phyloP scores from a whole-genome alignment of 768 basidiomycete species.

The Postia placenta region DNA sequence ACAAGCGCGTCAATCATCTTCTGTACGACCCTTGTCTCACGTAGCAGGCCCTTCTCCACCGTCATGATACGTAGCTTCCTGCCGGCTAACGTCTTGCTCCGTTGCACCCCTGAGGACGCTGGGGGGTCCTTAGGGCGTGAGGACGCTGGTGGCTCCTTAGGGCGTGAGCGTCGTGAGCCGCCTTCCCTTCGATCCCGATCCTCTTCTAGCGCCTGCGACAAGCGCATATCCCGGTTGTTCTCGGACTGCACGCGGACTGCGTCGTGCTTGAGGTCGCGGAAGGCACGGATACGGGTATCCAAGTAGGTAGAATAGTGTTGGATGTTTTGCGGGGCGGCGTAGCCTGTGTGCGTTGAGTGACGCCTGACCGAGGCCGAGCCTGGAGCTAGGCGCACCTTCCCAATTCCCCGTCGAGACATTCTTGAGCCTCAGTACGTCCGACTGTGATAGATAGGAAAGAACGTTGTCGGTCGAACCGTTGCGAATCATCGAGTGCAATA shows the following conservation, averaged over 20 bases:
- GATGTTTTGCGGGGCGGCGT: constrained; percentile 79
- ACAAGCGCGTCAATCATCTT: constrained; percentile 82
- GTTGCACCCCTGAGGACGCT: constrained; percentile 23
- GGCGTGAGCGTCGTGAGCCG: constrained; percentile 19
- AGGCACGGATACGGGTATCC: constrained; percentile 82
- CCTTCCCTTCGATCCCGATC: constrained; percentile 43
- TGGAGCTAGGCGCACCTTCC: constrained; percentile 59
- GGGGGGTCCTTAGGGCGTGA: constrained; percentile 16
- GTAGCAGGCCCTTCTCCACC: constrained; percentile 90
- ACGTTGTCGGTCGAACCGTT: constrained; percentile 96
- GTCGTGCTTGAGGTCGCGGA: constrained; percentile 89
- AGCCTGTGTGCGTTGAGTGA: constrained; percentile 45
- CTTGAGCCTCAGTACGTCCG: constrained; percentile 74
- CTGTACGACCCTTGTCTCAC: constrained; percentile 91
- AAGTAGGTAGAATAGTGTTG: constrained; percentile 86
- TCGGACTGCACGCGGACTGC: constrained; percentile 92
- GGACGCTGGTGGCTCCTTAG: constrained; percentile 12
- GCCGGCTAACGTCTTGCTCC: constrained; percentile 76
- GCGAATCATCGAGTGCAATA: constrained; percentile 93
- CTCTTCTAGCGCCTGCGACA: constrained; percentile 58
- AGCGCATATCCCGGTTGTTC: constrained; percentile 79
- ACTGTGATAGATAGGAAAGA: constrained; percentile 72
- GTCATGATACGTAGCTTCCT: constrained; percentile 86
- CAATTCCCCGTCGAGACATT: constrained; percentile 79
- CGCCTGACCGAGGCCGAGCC: background rate